Percentiles rank a stretch among this genome's conserved stretches.
These are phyloP conservation scores for Dictyostelium discoideum DNA, from an alignment of 78 protist genomes.

Conservation along the genomic window DNA sequence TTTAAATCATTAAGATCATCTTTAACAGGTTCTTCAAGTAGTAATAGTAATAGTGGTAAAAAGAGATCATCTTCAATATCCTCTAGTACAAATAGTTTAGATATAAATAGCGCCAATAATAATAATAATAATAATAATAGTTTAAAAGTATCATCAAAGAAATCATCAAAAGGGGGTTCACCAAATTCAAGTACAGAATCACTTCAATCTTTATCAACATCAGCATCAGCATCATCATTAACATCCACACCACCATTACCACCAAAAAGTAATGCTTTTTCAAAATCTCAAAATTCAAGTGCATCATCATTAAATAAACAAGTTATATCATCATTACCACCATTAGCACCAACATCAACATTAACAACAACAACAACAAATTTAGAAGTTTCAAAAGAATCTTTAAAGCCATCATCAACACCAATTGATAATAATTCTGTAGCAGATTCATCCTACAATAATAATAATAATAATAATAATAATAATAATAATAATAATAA, in stretches of 20 bases:
- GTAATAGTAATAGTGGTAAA: neutral
- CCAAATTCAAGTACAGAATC: slow-evolving; percentile 1
- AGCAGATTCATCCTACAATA: neutral
- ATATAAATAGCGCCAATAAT: neutral
- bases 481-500: slow-evolving; percentile 3
- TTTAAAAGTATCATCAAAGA: neutral
- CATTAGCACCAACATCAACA: neutral
- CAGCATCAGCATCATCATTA: slow-evolving; percentile 14
- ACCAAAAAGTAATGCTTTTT: neutral
- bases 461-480: neutral
- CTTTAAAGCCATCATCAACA: slow-evolving; percentile 4
- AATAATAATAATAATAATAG: neutral
- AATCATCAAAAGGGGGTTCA: neutral
- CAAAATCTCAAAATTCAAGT: neutral
- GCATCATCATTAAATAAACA: neutral
- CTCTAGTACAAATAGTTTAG: neutral
- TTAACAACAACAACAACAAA: neutral
- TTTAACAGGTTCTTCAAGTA: neutral
- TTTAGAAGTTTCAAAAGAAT: neutral
- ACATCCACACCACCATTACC: neutral
- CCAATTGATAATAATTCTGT: slow-evolving; percentile 32
- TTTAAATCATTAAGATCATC: slow-evolving; percentile 16
- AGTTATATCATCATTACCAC: neutral
- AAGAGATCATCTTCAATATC: slow-evolving; percentile 8
- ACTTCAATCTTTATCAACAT: neutral